These are phyloP conservation scores for Fonsecaea nubica DNA, from an alignment of 2,329 filamentous ascomycete species.

Conservation along the genomic window DNA sequence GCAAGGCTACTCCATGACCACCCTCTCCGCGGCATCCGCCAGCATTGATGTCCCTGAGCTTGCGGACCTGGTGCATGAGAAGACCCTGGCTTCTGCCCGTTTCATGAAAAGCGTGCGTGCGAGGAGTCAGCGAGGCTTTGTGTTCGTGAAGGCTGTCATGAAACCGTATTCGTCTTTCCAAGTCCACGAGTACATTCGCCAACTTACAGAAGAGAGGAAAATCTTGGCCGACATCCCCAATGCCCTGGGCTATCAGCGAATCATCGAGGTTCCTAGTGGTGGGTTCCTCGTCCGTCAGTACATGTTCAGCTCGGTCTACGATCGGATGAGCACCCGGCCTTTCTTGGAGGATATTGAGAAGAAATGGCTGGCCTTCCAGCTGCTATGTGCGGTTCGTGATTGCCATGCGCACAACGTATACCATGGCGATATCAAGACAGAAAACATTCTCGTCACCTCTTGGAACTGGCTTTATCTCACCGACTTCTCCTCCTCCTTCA, in stretches of 20 bases:
- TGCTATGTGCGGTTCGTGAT: constrained; percentile 89
- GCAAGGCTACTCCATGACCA: constrained; percentile 93
- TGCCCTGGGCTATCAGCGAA: constrained; percentile 84
- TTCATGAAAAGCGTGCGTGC: constrained; percentile 98
- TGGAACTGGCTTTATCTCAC: constrained; percentile 99
- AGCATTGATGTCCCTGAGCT: constrained; percentile 95
- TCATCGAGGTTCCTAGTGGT: constrained; percentile 88
- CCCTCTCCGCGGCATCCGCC: constrained; percentile 86
- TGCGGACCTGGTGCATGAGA: constrained; percentile 88
- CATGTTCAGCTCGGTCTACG: constrained; percentile 95
- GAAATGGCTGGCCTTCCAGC: constrained; percentile 96
- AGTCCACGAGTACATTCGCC: constrained; percentile 77
- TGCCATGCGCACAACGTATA: constrained; percentile 88
- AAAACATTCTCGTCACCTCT: constrained; percentile 94
- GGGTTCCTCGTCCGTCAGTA: constrained; percentile 94
- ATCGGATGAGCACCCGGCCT: constrained; percentile 90
- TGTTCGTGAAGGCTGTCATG: constrained; percentile 91
- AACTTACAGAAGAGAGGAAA: constrained; percentile 80
- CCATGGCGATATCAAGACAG: constrained; percentile 98
- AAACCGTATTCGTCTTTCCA: constrained; percentile 87
- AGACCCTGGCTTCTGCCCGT: constrained; percentile 84
- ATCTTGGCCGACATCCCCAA: constrained; percentile 84
- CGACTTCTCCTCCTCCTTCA: constrained; percentile 97
- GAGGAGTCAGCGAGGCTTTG: constrained; percentile 85
- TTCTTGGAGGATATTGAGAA: constrained; percentile 98